Evolutionary conservation across 179 eudicot species (phyloP), one percentile per base, ranked within the genome.

Genomic region (Camellia oleifera): DNA sequence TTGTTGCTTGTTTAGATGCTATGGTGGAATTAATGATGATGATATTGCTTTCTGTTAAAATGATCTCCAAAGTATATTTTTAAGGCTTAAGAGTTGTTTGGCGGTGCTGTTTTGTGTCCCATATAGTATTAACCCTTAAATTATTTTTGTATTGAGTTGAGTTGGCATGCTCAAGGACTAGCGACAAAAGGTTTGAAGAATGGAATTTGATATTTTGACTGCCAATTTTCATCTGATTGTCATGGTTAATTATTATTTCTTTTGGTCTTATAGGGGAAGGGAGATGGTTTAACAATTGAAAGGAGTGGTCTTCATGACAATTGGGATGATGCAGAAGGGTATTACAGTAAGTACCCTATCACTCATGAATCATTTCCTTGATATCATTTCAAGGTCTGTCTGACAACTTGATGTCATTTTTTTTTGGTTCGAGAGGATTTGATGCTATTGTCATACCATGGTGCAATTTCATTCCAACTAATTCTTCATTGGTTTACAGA

Each of bases 321-420:
- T 75, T 96, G 99, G 99, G 99, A 96, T 88, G 99, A 96, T 81
- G 91, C 98, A 61, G 99, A 96, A 80, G 99, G 99, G 62, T 96
- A 96, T 82, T 96, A 96, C 61, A 91, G 99, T 95, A 90, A 85
- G 95, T 85, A 54, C 40, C 9, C 23, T 60, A 48, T 79, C 26
- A 15, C 48, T 42, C 66, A 3, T 69, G 7, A 63, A 32, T 58
- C 15, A 14, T 77, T 65, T 50, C 23, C 71, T 23, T 23, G 3
- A 48, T 7, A 18, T 14, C 32, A 11, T 78, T 26, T n/a, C 44
- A 62, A 26, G 50, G 13, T 52, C 26, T 57, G 23, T 57, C 76
- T 72, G 4, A 20, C 61, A 23, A 54, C 63, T 63, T 32, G 77
- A 10, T 18, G 77, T 15, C 54, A 10, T 42, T 17, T 74, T 75